Base-by-base conservation (phyloP, 75 land plant genomes). In the Azolla pinnata region DNA sequence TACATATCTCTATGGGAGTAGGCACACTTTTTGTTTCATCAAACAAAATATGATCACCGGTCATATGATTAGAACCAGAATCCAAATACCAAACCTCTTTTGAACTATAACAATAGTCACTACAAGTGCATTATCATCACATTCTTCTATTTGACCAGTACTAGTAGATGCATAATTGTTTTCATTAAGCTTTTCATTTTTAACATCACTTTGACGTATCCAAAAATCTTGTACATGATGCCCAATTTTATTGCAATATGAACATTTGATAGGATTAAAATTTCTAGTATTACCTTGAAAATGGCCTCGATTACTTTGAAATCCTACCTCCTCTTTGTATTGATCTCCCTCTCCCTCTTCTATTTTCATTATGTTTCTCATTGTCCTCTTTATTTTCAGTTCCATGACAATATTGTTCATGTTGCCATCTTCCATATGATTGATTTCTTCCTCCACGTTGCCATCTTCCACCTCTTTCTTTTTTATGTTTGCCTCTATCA, bases 381-480 rank as follows among this genome's bases (percentile, higher is more conserved):
- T n/a, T n/a, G n/a, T n/a, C n/a, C n/a, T n/a, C n/a, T n/a, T n/a
- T n/a, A n/a, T n/a, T 38, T 38, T 14, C 42, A 38, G 7, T 38
- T 38, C 42, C 42, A 38, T 38, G 42, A 38, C 7, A 38, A 14
- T 38, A 8, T 38, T 38, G 42, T 8, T 38, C 42, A 38, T 38
- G 7, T 38, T 38, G 42, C 42, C 42, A 38, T 14, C 42, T 38
- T 38, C 42, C 42, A 38, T 38, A 38, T 8, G 12, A 38, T 38
- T 38, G 42, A 38, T 38, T 38, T 38, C 42, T 38, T 38, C 14
- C 42, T 38, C 7, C 42, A 38, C 42, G 42, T 38, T 38, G 42
- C 42, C 7, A 38, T 38, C 42, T 38, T 38, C 14, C 42, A 38
- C 42, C 42, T 38, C 42, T 38, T 38, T 14, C 14, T 8, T 38